Evolutionary conservation across 441 rosid genomes (phyloP), one percentile per base, ranked within the genome.

Genomic region (Jatropha podagrica): DNA sequence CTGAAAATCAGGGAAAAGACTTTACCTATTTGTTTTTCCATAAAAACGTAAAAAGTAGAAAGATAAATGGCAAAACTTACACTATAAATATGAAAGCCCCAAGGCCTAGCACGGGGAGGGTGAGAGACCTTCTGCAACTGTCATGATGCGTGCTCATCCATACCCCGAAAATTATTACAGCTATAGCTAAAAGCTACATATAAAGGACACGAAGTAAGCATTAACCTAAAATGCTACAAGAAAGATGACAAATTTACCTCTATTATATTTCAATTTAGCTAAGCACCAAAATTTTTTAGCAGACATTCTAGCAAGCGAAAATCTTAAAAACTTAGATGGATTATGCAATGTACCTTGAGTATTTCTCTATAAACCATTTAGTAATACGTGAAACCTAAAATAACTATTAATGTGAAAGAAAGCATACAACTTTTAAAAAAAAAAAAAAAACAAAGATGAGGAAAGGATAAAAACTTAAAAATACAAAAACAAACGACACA

Each of bases 81-180:
- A 95, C 81, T 56, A 90, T 3, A 69, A 92, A 88, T 75, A 95
- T 89, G 81, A 89, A 76, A 78, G 82, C 96, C 55, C 96, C 99
- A 59, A 95, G 94, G 70, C 92, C 93, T 73, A 95, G 77, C 65
- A 92, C 93, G 18, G 99, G 97, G 65, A 90, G 89, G 49, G 97
- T 88, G 11, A 95, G 93, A 70, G 97, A 88, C 78, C 87, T 91
- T 73, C 94, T 79, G 76, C 99, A 95, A 72, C 87, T 86, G 81
- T 95, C 99, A 54, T 90, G 86, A 77, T 91, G 96, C 73, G 94
- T 86, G 87, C 97, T 91, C 96, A 95, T 90, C 99, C 97, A 95
- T 65, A 92, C 93, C 69, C 97, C 97, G 77, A 88, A 92, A 54
- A 89, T 84, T 65, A 91, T 79, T 41, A 95, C 87, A 78, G 86